These are phyloP conservation scores for Rosellinia necatrix DNA, from an alignment of 2,329 filamentous ascomycete species.

Conservation along the genomic window DNA sequence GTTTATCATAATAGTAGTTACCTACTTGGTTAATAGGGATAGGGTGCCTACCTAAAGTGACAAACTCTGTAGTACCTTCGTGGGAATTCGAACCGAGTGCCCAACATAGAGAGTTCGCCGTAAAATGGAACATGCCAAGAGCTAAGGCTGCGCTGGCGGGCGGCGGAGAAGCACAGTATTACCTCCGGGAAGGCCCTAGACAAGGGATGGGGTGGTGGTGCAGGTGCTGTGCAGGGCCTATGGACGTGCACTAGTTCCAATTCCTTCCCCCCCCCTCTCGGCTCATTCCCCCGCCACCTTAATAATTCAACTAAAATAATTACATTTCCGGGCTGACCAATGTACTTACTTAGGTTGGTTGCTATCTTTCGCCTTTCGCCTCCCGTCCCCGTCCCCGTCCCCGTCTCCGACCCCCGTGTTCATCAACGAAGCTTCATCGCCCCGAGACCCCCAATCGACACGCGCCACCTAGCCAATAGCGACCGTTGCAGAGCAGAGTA, in stretches of 20 bases:
- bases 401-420: background rate
- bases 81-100: too few species aligned
- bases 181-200: too few species aligned
- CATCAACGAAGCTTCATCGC: conserved; percentile 11
- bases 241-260: background rate
- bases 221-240: background rate
- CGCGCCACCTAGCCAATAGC: background rate
- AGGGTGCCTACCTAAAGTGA: too few species aligned
- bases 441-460: background rate
- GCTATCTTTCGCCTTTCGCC: conserved; percentile 1
- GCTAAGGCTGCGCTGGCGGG: too few species aligned
- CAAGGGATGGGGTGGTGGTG: background rate
- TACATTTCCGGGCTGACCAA: conserved; percentile 7
- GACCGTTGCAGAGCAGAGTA: background rate
- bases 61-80: too few species aligned
- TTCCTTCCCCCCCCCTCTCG: conserved; percentile 2
- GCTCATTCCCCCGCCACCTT: conserved; percentile 23
- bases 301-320: conserved; percentile 20
- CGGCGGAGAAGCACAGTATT: too few species aligned
- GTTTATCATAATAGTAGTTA: too few species aligned
- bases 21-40: too few species aligned
- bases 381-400: background rate
- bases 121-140: too few species aligned
- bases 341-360: too few species aligned
- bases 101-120: too few species aligned